Percentiles rank a stretch among this genome's conserved stretches.
phyloP scores from a whole-genome alignment of 1,284 basidiomycete genomes.

The Cryptococcus sp. region DNA sequence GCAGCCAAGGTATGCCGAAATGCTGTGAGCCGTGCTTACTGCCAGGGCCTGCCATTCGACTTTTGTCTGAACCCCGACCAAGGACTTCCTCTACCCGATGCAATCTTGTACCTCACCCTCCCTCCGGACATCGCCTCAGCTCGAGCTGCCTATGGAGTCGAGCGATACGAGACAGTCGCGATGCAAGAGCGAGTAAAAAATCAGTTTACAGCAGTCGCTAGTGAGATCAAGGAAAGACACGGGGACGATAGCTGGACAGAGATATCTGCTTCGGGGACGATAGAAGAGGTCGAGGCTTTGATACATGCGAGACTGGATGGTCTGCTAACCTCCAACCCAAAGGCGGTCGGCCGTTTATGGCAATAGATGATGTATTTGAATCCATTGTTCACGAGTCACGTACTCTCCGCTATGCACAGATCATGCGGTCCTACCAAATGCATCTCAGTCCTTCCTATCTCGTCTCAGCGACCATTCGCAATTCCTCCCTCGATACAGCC shows the following conservation, averaged over 20 bases:
- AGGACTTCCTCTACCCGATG: slow-evolving; percentile 80
- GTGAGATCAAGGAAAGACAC: slow-evolving; percentile 42
- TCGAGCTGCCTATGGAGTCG: slow-evolving; percentile 84
- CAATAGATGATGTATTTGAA: too few relatives aligned
- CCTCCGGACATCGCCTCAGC: slow-evolving; percentile 63
- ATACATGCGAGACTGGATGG: too few relatives aligned
- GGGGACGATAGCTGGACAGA: slow-evolving; percentile 55
- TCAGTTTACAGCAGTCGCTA: slow-evolving; percentile 62
- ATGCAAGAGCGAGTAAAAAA: slow-evolving; percentile 66
- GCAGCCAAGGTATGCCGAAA: slow-evolving; percentile 66
- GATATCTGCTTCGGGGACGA: slow-evolving; percentile 61
- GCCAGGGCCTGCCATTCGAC: slow-evolving; percentile 54
- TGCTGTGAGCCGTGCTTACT: neutral
- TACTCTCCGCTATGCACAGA: too few relatives aligned
- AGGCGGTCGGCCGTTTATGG: too few relatives aligned
- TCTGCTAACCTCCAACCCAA: too few relatives aligned
- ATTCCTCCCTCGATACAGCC: too few relatives aligned
- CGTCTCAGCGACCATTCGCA: too few relatives aligned
- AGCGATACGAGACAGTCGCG: slow-evolving; percentile 78
- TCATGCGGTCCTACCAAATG: too few relatives aligned
- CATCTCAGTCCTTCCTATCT: slow-evolving; percentile 2
- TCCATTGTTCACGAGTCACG: too few relatives aligned
- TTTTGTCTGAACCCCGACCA: slow-evolving; percentile 86
- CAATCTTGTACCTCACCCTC: slow-evolving; percentile 83
- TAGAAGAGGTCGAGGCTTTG: slow-evolving; percentile 59